Evolutionary conservation across 2,329 filamentous ascomycete species (phyloP).

Genomic region (Colletotrichum abscissum): DNA sequence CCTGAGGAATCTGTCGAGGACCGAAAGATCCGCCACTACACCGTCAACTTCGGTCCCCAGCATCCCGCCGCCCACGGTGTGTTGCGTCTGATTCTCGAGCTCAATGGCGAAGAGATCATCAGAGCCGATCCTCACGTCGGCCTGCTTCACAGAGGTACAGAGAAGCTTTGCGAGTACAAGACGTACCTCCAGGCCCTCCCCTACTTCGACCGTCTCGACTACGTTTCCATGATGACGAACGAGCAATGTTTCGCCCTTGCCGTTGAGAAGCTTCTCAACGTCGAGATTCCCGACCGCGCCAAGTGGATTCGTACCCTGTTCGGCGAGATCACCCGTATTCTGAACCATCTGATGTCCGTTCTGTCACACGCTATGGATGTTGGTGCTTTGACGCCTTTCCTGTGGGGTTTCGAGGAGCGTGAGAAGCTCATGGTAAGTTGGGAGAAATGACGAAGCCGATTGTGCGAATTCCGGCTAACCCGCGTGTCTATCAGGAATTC

Average conservation of each 20-base stretch:
- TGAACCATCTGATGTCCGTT: slow-evolving; percentile 99
- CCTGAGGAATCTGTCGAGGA: slow-evolving; percentile 61
- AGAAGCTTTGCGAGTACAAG: slow-evolving; percentile 99
- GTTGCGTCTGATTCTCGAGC: slow-evolving; percentile 94
- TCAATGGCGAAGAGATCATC: slow-evolving; percentile 97
- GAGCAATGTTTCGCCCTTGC: slow-evolving; percentile 97
- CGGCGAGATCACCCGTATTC: slow-evolving; percentile 89
- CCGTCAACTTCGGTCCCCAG: slow-evolving; percentile 99
- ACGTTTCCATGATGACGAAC: slow-evolving; percentile 99
- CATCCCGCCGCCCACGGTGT: slow-evolving; percentile 99
- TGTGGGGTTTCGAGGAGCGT: slow-evolving; percentile 99
- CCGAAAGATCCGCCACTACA: slow-evolving; percentile 98
- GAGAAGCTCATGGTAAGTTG: slow-evolving; percentile 96
- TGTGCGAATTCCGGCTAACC: background rate
- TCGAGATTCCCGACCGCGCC: slow-evolving; percentile 93
- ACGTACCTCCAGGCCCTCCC: slow-evolving; percentile 97
- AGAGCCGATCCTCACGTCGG: slow-evolving; percentile 97
- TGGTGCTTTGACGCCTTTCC: slow-evolving; percentile 94
- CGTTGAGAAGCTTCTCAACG: slow-evolving; percentile 96
- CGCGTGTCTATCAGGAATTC: slow-evolving; percentile 78
- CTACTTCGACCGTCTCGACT: slow-evolving; percentile 98
- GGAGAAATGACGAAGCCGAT: background rate
- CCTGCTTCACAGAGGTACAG: slow-evolving; percentile 93
- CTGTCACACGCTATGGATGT: slow-evolving; percentile 99
- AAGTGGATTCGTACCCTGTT: slow-evolving; percentile 98